Evolutionary conservation across 129 eudicot species (phyloP).

Genomic region (Arctium lappa): DNA sequence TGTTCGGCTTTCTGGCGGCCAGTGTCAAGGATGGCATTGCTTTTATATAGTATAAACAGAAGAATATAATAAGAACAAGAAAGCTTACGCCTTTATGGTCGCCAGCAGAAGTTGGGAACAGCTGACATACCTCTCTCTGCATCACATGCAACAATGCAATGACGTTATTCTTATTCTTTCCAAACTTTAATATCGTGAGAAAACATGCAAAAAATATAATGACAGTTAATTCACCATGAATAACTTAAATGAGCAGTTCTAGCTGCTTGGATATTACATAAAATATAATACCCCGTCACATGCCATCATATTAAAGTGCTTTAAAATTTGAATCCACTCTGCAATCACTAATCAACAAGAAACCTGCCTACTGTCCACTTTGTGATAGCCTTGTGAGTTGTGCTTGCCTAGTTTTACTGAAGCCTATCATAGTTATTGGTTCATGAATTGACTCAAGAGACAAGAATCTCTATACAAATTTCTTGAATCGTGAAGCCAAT

Average conservation of each 20-base stretch:
- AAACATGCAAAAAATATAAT: not conserved
- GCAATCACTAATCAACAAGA: not conserved
- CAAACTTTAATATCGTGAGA: not conserved
- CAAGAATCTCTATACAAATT: not conserved
- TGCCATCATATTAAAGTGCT: not conserved
- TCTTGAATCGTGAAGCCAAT: not conserved
- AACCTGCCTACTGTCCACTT: not conserved
- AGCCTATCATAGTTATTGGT: not conserved
- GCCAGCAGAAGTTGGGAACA: slow-evolving; percentile 68
- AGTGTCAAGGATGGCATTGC: not conserved
- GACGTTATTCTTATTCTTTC: not conserved
- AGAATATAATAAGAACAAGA: not conserved
- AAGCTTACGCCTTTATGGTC: slow-evolving; percentile 94
- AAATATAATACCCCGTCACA: not conserved
- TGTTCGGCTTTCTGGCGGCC: too few species aligned
- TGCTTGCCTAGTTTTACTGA: too few species aligned
- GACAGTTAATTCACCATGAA: not conserved
- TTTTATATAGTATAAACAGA: not conserved
- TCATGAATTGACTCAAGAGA: not conserved
- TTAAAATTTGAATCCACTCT: not conserved
- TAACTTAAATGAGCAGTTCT: not conserved
- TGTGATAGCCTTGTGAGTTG: too few species aligned
- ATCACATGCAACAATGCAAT: slow-evolving; percentile 25
- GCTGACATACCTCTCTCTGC: slow-evolving; percentile 92
- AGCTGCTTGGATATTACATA: not conserved